A percentile compares a stretch with the other conserved stretches of the same genome.
Evolutionary conservation across 768 basidiomycete species (phyloP).

Genomic region (Trametes punicea): DNA sequence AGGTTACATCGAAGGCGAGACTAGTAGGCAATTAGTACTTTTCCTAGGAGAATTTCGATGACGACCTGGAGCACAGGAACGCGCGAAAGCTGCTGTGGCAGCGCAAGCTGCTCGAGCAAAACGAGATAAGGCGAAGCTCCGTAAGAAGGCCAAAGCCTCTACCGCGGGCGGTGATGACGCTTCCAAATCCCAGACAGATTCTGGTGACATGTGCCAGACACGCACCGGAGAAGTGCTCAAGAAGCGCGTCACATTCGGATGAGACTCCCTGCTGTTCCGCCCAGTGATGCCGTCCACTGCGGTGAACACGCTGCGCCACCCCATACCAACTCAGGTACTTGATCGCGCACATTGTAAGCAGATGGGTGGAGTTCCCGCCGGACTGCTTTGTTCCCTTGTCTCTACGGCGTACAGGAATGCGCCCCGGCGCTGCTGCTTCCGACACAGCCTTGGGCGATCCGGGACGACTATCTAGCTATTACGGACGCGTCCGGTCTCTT

Average conservation of each 20-base stretch:
- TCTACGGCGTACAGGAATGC: not conserved
- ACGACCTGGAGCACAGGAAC: constrained; percentile 11
- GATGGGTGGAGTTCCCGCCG: not conserved
- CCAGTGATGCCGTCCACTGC: not conserved
- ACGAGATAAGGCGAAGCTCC: constrained; percentile 22
- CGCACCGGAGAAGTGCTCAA: not conserved
- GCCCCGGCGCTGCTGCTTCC: constrained; percentile 6
- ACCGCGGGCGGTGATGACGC: not conserved
- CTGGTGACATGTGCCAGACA: not conserved
- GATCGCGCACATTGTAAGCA: not conserved
- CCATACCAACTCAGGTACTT: not conserved
- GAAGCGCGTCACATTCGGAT: constrained; percentile 20
- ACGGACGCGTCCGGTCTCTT: not conserved
- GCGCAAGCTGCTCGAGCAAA: constrained; percentile 21
- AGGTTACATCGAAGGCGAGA: constrained; percentile 18
- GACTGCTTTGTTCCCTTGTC: not conserved
- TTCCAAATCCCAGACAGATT: not conserved
- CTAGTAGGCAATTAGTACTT: constrained; percentile 18
- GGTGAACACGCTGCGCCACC: not conserved
- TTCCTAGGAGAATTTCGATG: not conserved
- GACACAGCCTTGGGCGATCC: constrained; percentile 11
- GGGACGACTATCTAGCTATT: not conserved
- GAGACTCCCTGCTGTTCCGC: constrained; percentile 3
- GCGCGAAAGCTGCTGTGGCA: constrained; percentile 23
- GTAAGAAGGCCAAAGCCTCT: constrained; percentile 12